phyloP scores from a whole-genome alignment of 2,329 filamentous ascomycete species.

The Metarhizium guizhouense region DNA sequence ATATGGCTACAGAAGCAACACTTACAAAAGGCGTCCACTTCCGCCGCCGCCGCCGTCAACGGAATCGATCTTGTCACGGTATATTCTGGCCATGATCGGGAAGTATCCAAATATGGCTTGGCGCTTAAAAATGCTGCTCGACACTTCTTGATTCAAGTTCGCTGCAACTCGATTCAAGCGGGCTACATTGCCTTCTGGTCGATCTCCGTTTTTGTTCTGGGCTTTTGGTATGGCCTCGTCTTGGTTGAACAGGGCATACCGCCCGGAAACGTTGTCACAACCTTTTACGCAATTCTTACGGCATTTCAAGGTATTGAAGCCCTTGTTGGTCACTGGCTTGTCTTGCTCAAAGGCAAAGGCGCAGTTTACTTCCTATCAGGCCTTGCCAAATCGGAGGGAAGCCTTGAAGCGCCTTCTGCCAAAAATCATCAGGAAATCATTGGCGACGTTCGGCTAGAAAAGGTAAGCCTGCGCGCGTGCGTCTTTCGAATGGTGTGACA shows the following conservation, averaged over 20 bases:
- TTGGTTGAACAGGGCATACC: slow-evolving; percentile 54
- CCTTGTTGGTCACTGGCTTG: slow-evolving; percentile 66
- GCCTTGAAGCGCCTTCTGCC: not conserved
- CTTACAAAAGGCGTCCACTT: slow-evolving; percentile 62
- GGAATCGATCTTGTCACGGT: slow-evolving; percentile 82
- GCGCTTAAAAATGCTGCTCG: slow-evolving; percentile 49
- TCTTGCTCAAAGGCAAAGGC: slow-evolving; percentile 69
- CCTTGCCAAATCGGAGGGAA: slow-evolving; percentile 21
- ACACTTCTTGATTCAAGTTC: slow-evolving; percentile 60
- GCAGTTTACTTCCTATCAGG: slow-evolving; percentile 56
- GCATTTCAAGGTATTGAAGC: slow-evolving; percentile 68
- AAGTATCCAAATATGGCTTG: slow-evolving; percentile 55
- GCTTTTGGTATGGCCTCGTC: slow-evolving; percentile 78
- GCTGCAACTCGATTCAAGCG: slow-evolving; percentile 62
- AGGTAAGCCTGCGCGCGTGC: slow-evolving; percentile 39
- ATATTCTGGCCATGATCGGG: slow-evolving; percentile 66
- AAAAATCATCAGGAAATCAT: slow-evolving; percentile 18
- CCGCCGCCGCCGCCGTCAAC: slow-evolving; percentile 57
- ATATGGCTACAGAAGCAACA: slow-evolving; percentile 61
- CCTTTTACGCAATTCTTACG: slow-evolving; percentile 75
- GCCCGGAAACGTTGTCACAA: slow-evolving; percentile 65
- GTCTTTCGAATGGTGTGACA: not conserved
- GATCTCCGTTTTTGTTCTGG: slow-evolving; percentile 72
- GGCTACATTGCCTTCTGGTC: slow-evolving; percentile 66
- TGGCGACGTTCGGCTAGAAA: slow-evolving; percentile 49